Conservation (phyloP, 75 land plant species). For the Pseudotsuga menziesii region DNA sequence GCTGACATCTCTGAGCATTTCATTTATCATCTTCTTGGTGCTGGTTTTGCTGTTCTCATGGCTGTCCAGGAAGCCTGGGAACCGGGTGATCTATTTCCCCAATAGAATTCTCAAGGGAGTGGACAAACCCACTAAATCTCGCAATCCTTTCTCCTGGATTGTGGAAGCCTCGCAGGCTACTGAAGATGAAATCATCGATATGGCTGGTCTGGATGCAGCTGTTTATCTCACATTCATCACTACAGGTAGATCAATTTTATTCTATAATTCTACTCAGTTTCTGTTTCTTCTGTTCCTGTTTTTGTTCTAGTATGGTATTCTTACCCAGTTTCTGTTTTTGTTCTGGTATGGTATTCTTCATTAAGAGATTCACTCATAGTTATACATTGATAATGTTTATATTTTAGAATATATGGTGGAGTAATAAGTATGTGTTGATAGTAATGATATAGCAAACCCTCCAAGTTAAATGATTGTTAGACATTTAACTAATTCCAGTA, state of each 20-base stretch:
- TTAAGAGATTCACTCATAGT: too few relatives aligned
- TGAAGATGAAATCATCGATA: slow-evolving; percentile 57
- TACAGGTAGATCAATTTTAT: slow-evolving; percentile 71
- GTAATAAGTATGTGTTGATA: too few relatives aligned
- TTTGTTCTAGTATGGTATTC: too few relatives aligned
- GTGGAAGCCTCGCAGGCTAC: slow-evolving; percentile 47
- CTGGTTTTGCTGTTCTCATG: slow-evolving; percentile 53
- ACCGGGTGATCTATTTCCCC: slow-evolving; percentile 73
- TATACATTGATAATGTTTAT: too few relatives aligned
- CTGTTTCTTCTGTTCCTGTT: too few relatives aligned
- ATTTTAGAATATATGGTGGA: too few relatives aligned
- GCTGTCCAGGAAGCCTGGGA: slow-evolving; percentile 55
- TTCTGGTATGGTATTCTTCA: too few relatives aligned
- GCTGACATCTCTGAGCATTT: slow-evolving; percentile 77
- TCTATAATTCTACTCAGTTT: too few relatives aligned
- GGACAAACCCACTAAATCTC: slow-evolving; percentile 28
- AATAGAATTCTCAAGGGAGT: slow-evolving; percentile 48
- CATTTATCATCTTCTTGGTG: slow-evolving; percentile 66
- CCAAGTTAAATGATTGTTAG: too few relatives aligned
- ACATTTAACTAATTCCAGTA: too few relatives aligned
- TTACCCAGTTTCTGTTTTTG: too few relatives aligned
- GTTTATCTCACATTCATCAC: slow-evolving; percentile 71
- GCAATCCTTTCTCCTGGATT: slow-evolving; percentile 74
- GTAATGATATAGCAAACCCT: too few relatives aligned
- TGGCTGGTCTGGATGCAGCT: slow-evolving; percentile 80